Evolutionary conservation across 306 rosid genomes (phyloP).

Genomic region (Parietaria judaica): DNA sequence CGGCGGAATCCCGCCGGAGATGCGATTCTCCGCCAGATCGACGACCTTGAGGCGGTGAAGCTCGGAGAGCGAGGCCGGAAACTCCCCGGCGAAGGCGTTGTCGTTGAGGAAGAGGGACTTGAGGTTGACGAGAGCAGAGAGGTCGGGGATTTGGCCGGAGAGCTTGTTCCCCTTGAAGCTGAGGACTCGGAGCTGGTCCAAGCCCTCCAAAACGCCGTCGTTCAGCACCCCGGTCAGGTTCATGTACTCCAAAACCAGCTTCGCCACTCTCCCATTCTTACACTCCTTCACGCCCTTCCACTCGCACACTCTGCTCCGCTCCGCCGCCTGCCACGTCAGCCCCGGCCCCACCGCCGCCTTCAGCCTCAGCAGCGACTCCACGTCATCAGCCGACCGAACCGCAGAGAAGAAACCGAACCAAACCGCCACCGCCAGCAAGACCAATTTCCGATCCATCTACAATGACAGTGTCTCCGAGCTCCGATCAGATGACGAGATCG

Average conservation of each 20-base stretch:
- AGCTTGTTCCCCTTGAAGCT: slow-evolving; percentile 78
- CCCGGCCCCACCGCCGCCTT: slow-evolving; percentile 54
- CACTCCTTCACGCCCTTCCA: slow-evolving; percentile 82
- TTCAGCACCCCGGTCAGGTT: slow-evolving; percentile 61
- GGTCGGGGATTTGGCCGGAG: slow-evolving; percentile 66
- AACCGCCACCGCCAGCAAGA: background rate
- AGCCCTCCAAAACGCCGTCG: slow-evolving; percentile 40
- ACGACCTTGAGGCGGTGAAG: slow-evolving; percentile 81
- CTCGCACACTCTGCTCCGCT: slow-evolving; percentile 32
- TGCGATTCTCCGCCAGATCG: slow-evolving; percentile 43
- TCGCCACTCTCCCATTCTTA: slow-evolving; percentile 59
- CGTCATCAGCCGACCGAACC: slow-evolving; percentile 45
- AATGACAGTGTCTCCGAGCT: no score
- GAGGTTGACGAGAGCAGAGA: slow-evolving; percentile 57
- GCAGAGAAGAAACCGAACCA: slow-evolving; percentile 14
- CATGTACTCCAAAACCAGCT: slow-evolving; percentile 60
- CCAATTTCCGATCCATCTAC: slow-evolving; percentile 1
- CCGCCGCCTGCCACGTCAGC: slow-evolving; percentile 55
- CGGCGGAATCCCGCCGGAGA: slow-evolving; percentile 59
- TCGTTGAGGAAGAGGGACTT: slow-evolving; percentile 62
- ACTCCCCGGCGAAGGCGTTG: slow-evolving; percentile 71
- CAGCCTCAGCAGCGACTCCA: slow-evolving; percentile 42
- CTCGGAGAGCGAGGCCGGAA: slow-evolving; percentile 48
- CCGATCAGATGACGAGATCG: no score
- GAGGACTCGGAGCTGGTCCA: slow-evolving; percentile 87